Conservation (phyloP, 1,139 yeast genomes). For the Insectozyma bohioensis region DNA sequence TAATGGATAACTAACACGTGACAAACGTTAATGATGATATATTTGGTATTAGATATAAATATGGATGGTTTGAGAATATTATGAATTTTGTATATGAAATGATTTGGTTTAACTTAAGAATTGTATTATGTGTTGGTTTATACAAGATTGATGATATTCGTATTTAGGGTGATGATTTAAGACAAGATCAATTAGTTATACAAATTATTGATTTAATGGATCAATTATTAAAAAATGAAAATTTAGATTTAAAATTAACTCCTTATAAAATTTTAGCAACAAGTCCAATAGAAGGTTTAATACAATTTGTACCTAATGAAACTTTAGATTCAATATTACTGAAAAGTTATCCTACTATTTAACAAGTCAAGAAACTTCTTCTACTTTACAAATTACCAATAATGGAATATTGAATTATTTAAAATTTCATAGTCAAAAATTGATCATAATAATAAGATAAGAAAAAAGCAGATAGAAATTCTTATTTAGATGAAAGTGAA, state of each 20-base stretch:
- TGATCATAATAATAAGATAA: no score
- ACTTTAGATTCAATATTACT: conserved; percentile 82
- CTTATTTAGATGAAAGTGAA: no score
- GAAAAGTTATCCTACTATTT: conserved; percentile 43
- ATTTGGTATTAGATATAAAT: no score
- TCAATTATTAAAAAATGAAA: conserved; percentile 81
- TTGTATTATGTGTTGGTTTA: no score
- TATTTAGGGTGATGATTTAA: conserved; percentile 95
- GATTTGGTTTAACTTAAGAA: no score
- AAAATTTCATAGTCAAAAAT: conserved; percentile 63
- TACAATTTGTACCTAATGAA: conserved; percentile 89
- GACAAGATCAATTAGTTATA: conserved; percentile 94
- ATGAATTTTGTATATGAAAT: no score
- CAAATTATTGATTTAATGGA: conserved; percentile 94
- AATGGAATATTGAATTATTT: conserved; percentile 74
- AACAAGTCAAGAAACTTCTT: no score
- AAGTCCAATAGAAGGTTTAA: conserved; percentile 85
- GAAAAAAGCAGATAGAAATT: no score
- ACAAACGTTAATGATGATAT: no score
- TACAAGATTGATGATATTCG: no score
- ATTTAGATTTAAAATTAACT: conserved; percentile 80
- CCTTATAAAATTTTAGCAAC: conserved; percentile 93
- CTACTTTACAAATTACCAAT: neutral
- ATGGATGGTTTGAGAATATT: no score
- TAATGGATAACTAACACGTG: no score